A percentile compares a stretch with the other conserved stretches of the same genome.
These are phyloP conservation scores for Penicillium frequentans DNA, from an alignment of 2,329 filamentous ascomycete genomes.

Conservation along the genomic window DNA sequence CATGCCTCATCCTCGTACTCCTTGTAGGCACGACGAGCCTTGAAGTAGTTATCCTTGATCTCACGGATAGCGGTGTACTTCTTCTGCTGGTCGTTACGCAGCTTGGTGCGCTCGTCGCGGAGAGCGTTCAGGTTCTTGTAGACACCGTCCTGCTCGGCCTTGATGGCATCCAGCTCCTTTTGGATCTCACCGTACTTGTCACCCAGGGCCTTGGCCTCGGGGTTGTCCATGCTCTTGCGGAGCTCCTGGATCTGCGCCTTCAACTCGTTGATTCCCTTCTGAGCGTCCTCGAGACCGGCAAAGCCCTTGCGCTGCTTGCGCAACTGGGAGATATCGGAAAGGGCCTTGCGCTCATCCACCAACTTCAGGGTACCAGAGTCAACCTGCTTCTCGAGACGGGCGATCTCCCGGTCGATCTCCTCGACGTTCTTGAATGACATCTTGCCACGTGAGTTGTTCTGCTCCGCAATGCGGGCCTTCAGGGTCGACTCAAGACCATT, in stretches of 20 bases:
- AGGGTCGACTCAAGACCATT: slow-evolving; percentile 88
- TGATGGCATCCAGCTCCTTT: slow-evolving; percentile 84
- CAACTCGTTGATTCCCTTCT: slow-evolving; percentile 86
- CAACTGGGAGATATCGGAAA: slow-evolving; percentile 77
- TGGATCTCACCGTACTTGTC: slow-evolving; percentile 84
- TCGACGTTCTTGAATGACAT: slow-evolving; percentile 83
- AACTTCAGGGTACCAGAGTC: slow-evolving; percentile 89
- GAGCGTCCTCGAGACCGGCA: slow-evolving; percentile 74
- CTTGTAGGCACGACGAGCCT: slow-evolving; percentile 75
- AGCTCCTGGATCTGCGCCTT: slow-evolving; percentile 86
- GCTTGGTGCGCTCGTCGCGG: slow-evolving; percentile 79
- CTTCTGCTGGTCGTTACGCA: slow-evolving; percentile 81
- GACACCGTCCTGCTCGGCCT: slow-evolving; percentile 85
- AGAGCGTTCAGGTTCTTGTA: slow-evolving; percentile 85
- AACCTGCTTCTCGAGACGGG: slow-evolving; percentile 77
- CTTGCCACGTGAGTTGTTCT: slow-evolving; percentile 80
- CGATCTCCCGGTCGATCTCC: slow-evolving; percentile 82
- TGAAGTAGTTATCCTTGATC: slow-evolving; percentile 86
- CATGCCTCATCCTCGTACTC: slow-evolving; percentile 82
- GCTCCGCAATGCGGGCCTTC: slow-evolving; percentile 79
- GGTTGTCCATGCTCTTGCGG: slow-evolving; percentile 86
- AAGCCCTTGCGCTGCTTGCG: slow-evolving; percentile 93
- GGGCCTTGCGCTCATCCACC: slow-evolving; percentile 94
- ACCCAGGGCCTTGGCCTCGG: slow-evolving; percentile 82
- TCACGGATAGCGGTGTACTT: slow-evolving; percentile 80